Conservation (phyloP, 805 yeast species). For the Candida maris region DNA sequence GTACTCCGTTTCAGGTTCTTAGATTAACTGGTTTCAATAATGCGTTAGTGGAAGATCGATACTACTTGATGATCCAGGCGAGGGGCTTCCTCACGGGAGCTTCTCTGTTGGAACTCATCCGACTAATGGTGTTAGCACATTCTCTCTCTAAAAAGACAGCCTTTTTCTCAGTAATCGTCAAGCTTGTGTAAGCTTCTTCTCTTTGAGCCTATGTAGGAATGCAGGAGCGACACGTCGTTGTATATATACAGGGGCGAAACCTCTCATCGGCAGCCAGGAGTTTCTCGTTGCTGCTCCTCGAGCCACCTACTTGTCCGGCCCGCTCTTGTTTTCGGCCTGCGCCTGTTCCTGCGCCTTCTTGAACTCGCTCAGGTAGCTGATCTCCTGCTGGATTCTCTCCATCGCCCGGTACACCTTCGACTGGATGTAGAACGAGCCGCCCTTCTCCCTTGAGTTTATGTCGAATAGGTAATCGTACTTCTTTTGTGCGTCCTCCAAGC, state of each 20-base stretch:
- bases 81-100: slow-evolving; percentile 27
- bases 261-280: too few relatives aligned
- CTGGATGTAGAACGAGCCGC: slow-evolving; percentile 93
- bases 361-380: slow-evolving; percentile 52
- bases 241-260: too few relatives aligned
- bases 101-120: slow-evolving; percentile 32
- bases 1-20: slow-evolving; percentile 77
- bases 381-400: slow-evolving; percentile 81
- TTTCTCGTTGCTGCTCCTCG: too few relatives aligned
- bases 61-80: slow-evolving; percentile 20
- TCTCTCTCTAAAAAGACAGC: too few relatives aligned
- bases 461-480: slow-evolving; percentile 82
- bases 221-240: too few relatives aligned
- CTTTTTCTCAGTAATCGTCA: too few relatives aligned
- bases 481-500: slow-evolving; percentile 55
- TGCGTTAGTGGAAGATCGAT: slow-evolving; percentile 34
- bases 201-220: too few relatives aligned
- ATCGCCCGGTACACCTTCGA: slow-evolving; percentile 92
- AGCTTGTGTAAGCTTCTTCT: too few relatives aligned
- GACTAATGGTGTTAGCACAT: slow-evolving; percentile 55
- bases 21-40: slow-evolving; percentile 38
- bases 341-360: slow-evolving; percentile 25
- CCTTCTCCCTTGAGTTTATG: slow-evolving; percentile 88
- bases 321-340: slow-evolving; percentile 1
- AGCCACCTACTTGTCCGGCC: too few relatives aligned